Evolutionary conservation across 2,329 filamentous ascomycete species (phyloP).

Genomic region (Hypomyces rosellus): DNA sequence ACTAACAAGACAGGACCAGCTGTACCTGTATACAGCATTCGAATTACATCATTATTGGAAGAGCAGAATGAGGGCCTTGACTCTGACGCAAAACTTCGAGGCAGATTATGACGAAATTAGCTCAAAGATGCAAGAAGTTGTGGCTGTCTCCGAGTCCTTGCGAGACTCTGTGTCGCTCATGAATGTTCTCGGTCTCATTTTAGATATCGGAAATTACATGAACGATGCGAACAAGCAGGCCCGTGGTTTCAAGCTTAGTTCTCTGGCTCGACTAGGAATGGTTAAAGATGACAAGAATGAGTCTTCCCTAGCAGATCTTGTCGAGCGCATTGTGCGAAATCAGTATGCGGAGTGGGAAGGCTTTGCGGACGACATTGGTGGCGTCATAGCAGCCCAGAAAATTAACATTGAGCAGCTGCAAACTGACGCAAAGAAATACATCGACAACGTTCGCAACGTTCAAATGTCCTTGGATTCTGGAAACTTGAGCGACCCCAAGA

Average conservation of each 20-base stretch:
- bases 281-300: slow-evolving; percentile 99
- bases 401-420: slow-evolving; percentile 92
- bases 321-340: slow-evolving; percentile 92
- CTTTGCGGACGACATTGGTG: slow-evolving; percentile 77
- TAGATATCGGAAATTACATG: slow-evolving; percentile 99
- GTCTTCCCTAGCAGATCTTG: slow-evolving; percentile 88
- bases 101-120: slow-evolving; percentile 87
- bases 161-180: slow-evolving; percentile 89
- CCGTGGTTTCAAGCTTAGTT: slow-evolving; percentile 94
- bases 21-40: slow-evolving; percentile 87
- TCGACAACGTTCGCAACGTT: slow-evolving; percentile 89
- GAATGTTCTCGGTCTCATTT: slow-evolving; percentile 90
- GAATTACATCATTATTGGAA: slow-evolving; percentile 99
- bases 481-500: slow-evolving; percentile 92
- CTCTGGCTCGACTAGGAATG: slow-evolving; percentile 87
- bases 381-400: slow-evolving; percentile 75
- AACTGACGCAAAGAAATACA: slow-evolving; percentile 81
- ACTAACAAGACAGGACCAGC: slow-evolving; percentile 89
- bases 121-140: slow-evolving; percentile 77
- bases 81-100: slow-evolving; percentile 78
- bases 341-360: slow-evolving; percentile 95
- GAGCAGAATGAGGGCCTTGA: slow-evolving; percentile 86
- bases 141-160: slow-evolving; percentile 79
- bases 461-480: slow-evolving; percentile 88
- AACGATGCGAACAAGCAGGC: slow-evolving; percentile 99